A percentile compares a stretch with the other conserved stretches of the same genome.
Conservation (phyloP, 179 eudicot genomes). For the Nepenthes alata region DNA sequence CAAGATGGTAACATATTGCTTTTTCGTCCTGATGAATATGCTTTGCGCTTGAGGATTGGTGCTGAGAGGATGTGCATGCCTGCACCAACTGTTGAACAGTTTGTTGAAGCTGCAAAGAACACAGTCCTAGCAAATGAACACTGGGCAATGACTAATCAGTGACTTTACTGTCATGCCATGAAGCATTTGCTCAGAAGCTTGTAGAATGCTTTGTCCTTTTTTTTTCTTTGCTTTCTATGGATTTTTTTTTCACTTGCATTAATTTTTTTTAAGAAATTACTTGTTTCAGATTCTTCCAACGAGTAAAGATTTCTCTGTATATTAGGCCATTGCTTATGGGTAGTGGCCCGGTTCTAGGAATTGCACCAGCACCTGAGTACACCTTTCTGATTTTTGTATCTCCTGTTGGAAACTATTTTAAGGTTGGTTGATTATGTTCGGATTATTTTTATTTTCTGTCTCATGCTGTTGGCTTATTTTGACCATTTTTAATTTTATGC, state of each 20-base stretch:
- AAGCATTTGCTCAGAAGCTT: too few species aligned
- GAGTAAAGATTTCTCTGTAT: slow-evolving; percentile 81
- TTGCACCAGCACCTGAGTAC: slow-evolving; percentile 95
- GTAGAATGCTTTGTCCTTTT: too few species aligned
- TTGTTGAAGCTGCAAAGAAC: slow-evolving; percentile 74
- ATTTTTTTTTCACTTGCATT: too few species aligned
- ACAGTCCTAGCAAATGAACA: slow-evolving; percentile 84
- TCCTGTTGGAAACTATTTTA: slow-evolving; percentile 96
- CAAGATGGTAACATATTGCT: slow-evolving; percentile 67
- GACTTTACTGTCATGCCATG: neutral
- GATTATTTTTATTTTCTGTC: neutral
- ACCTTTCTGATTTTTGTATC: slow-evolving; percentile 80
- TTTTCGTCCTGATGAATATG: slow-evolving; percentile 93
- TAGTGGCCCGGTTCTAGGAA: slow-evolving; percentile 83
- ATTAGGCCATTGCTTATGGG: slow-evolving; percentile 94
- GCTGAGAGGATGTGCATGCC: slow-evolving; percentile 99
- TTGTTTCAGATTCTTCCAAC: slow-evolving; percentile 72
- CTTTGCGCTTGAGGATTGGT: slow-evolving; percentile 60
- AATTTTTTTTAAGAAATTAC: neutral
- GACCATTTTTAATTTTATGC: neutral
- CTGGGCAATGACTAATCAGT: slow-evolving; percentile 43
- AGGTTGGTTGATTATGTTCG: slow-evolving; percentile 30
- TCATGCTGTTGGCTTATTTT: neutral
- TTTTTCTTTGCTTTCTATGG: too few species aligned
- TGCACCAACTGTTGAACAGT: slow-evolving; percentile 84